Base-by-base conservation (phyloP, 1,139 yeast genomes). In the Scheffersomyces quercinus region DNA sequence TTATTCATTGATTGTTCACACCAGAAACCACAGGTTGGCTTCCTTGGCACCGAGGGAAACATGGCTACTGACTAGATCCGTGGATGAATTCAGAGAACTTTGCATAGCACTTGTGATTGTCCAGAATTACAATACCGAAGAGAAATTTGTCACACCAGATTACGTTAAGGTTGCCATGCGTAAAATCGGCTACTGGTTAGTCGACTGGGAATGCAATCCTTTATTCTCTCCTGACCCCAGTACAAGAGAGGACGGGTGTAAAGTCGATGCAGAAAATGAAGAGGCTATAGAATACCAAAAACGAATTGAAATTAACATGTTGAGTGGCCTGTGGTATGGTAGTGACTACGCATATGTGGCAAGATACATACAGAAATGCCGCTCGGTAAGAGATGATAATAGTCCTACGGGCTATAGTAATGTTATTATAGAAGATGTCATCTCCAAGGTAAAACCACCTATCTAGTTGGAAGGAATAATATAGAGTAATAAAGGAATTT, bases 291-390 rank as follows among this genome's bases (percentile, higher is more conserved):
- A 50, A 12, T 46, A 51, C 31, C 55, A 55, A 24, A 54, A 60
- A 36, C 52, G 59, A 31, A 42, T 64, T 24, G 68, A 68, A 39
- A 61, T 70, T 12, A 59, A 60, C 38, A 65, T 70, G 58, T 56
- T 73, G n/a, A 64, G 73, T 1, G 79, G 77, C 3, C 77, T 71
- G 49, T 74, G 79, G 79, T 73, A 66, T 47, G 79, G 77, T 3
- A 64, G 75, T 44, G 77, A 73, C 38, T 72, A 71, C 65, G 50
- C 54, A n/a, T 62, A 60, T 41, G 75, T 65, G 7, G 58, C 63
- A 48, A 51, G 56, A 39, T 73, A 67, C 48, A 50, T 74, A 28
- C 48, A 53, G 15, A 49, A 50, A 16, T 54, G 60, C 34, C 49
- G 39, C 35, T 54, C 65, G 10, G 44, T 37, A 11, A 38, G 39